Evolutionary conservation across 2,329 filamentous ascomycete species (phyloP).

Genomic region (Exserohilum turcica): DNA sequence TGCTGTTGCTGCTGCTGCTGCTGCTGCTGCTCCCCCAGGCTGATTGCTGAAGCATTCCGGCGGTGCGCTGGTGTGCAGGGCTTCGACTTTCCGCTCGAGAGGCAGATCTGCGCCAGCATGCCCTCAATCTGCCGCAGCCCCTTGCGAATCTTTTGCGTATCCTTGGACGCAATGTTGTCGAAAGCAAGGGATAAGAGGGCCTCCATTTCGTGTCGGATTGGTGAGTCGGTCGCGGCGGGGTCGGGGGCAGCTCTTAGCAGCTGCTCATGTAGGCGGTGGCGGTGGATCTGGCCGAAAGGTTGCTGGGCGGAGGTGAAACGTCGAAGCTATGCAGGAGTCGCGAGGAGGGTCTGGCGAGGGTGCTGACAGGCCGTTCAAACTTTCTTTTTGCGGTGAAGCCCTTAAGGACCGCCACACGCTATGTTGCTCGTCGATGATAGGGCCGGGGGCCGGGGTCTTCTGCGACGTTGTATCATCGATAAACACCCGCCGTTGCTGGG

Average conservation of each 20-base stretch:
- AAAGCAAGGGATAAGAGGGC: slow-evolving; percentile 89
- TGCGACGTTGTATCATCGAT: slow-evolving; percentile 19
- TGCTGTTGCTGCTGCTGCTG: slow-evolving; percentile 38
- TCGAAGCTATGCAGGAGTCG: slow-evolving; percentile 23
- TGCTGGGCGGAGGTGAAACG: slow-evolving; percentile 14
- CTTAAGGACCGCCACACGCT: slow-evolving; percentile 28
- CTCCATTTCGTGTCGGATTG: slow-evolving; percentile 68
- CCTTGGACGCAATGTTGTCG: slow-evolving; percentile 93
- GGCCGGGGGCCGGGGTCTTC: slow-evolving; percentile 10
- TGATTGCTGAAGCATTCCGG: slow-evolving; percentile 47
- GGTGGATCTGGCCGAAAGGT: slow-evolving; percentile 10
- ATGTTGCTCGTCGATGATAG: slow-evolving; percentile 14
- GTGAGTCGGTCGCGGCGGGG: slow-evolving; percentile 7
- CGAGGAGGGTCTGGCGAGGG: slow-evolving; percentile 17
- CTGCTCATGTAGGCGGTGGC: slow-evolving; percentile 9
- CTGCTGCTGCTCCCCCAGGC: slow-evolving; percentile 35
- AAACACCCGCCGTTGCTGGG: slow-evolving; percentile 27
- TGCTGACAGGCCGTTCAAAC: slow-evolving; percentile 37
- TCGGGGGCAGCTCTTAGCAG: slow-evolving; percentile 10
- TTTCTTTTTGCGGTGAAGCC: slow-evolving; percentile 34
- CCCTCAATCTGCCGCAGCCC: slow-evolving; percentile 93
- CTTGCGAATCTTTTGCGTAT: slow-evolving; percentile 87
- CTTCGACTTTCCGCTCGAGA: slow-evolving; percentile 58
- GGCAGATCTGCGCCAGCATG: slow-evolving; percentile 90
- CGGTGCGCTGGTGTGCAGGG: slow-evolving; percentile 41